These are phyloP conservation scores for Haplosporangium sp. DNA, from an alignment of 371 early-diverging fungal genomes.

Conservation along the genomic window DNA sequence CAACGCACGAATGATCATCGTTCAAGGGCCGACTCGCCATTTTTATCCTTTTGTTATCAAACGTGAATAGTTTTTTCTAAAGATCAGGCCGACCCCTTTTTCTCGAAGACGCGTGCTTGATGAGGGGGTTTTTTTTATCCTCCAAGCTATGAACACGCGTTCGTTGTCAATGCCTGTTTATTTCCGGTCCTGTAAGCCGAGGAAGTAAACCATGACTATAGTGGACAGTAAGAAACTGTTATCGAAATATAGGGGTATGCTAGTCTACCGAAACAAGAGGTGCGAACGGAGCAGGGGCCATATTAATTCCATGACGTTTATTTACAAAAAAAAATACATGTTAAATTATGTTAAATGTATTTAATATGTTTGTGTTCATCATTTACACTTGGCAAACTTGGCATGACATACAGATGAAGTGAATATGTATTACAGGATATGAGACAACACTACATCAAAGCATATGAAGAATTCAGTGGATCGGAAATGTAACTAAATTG, in stretches of 20 bases:
- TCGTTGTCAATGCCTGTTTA: not conserved
- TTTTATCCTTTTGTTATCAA: not conserved
- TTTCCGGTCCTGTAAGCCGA: not conserved
- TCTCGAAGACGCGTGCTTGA: no score
- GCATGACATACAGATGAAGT: not conserved
- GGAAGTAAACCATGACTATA: no score
- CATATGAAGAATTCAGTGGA: constrained; percentile 3
- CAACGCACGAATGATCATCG: not conserved
- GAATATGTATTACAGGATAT: no score
- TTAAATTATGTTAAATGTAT: not conserved
- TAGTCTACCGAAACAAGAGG: not conserved
- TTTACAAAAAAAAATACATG: not conserved
- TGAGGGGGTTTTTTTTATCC: not conserved
- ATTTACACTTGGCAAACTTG: not conserved
- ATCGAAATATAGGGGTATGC: not conserved
- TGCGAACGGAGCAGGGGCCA: not conserved
- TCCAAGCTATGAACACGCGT: not conserved
- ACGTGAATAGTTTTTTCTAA: not conserved
- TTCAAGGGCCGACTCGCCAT: not conserved
- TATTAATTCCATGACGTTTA: not conserved
- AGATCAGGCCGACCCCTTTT: no score
- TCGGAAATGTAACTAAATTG: not conserved
- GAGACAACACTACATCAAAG: not conserved
- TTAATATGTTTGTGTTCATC: not conserved
- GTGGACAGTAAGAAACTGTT: not conserved